These are phyloP conservation scores for Reutealis trisperma DNA, from an alignment of 345 rosid species.

Conservation along the genomic window DNA sequence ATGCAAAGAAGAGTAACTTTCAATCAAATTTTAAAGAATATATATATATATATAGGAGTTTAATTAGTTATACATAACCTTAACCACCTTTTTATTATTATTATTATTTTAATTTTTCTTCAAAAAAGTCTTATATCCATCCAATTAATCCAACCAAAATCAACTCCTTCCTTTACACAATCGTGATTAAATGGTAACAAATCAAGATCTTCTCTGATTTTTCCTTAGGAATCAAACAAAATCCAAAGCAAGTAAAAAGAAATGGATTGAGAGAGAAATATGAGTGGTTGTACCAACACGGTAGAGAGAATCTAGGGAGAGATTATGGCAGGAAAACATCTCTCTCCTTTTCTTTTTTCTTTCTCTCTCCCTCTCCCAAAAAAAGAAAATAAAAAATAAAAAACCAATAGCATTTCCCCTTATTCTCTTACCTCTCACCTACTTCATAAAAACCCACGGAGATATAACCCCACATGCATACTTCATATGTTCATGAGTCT, in stretches of 20 bases:
- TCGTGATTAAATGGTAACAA: conserved; percentile 32
- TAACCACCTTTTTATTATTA: not conserved
- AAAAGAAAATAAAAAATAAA: not conserved
- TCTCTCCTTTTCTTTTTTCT: not conserved
- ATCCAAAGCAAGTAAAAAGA: conserved; percentile 22
- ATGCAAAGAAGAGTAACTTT: not conserved
- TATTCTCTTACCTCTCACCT: not conserved
- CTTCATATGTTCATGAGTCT: too few relatives aligned
- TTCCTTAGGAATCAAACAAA: conserved; percentile 47
- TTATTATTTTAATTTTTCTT: too few relatives aligned
- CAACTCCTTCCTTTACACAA: not conserved
- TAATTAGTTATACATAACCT: not conserved
- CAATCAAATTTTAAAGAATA: not conserved
- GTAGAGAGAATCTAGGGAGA: conserved; percentile 37
- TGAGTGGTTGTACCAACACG: conserved; percentile 41
- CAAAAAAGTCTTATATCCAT: not conserved
- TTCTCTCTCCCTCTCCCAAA: not conserved
- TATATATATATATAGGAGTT: not conserved
- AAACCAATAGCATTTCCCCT: not conserved
- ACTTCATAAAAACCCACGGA: not conserved
- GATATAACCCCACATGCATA: not conserved
- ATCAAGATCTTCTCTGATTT: conserved; percentile 33
- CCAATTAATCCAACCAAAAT: not conserved
- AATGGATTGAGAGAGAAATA: not conserved
- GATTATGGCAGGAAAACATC: conserved; percentile 19